Percentiles rank a stretch among this genome's conserved stretches.
These are phyloP conservation scores for Ceratobasidium sp. DNA, from an alignment of 1,284 basidiomycete genomes.

Conservation along the genomic window DNA sequence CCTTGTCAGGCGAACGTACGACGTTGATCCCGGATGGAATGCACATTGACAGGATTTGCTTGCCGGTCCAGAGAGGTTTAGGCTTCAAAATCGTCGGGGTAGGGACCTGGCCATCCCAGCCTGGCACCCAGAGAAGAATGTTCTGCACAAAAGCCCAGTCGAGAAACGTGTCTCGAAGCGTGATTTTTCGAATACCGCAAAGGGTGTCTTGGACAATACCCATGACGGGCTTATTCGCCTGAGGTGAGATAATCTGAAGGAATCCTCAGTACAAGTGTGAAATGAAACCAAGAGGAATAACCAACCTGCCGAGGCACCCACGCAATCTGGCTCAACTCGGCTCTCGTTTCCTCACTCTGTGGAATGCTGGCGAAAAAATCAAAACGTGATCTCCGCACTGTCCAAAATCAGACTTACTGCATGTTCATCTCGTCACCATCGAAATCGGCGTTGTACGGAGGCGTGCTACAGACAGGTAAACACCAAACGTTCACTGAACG, in stretches of 20 bases:
- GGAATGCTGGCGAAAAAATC: constrained; percentile 72
- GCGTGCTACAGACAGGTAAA: constrained; percentile 63
- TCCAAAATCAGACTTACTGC: constrained; percentile 71
- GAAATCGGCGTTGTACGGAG: constrained; percentile 96
- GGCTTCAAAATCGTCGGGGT: constrained; percentile 96
- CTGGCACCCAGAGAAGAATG: constrained; percentile 95
- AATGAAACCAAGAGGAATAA: constrained; percentile 8
- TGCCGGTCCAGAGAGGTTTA: constrained; percentile 97
- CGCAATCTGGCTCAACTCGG: constrained; percentile 96
- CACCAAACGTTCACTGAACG: constrained; percentile 40
- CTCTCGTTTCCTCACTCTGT: constrained; percentile 98
- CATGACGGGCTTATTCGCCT: constrained; percentile 99
- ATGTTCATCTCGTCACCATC: constrained; percentile 99
- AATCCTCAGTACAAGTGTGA: neutral
- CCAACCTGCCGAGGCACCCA: constrained; percentile 95
- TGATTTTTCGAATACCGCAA: constrained; percentile 97
- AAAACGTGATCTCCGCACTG: neutral
- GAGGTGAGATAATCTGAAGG: constrained; percentile 93
- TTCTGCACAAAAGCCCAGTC: constrained; percentile 97
- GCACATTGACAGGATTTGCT: constrained; percentile 92
- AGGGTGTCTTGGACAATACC: constrained; percentile 99
- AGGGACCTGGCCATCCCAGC: constrained; percentile 95
- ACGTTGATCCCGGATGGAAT: constrained; percentile 98
- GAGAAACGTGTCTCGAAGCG: constrained; percentile 90
- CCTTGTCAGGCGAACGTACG: constrained; percentile 74